Conservation (phyloP, 164 flowering plant species). For the Vitis rupestris region DNA sequence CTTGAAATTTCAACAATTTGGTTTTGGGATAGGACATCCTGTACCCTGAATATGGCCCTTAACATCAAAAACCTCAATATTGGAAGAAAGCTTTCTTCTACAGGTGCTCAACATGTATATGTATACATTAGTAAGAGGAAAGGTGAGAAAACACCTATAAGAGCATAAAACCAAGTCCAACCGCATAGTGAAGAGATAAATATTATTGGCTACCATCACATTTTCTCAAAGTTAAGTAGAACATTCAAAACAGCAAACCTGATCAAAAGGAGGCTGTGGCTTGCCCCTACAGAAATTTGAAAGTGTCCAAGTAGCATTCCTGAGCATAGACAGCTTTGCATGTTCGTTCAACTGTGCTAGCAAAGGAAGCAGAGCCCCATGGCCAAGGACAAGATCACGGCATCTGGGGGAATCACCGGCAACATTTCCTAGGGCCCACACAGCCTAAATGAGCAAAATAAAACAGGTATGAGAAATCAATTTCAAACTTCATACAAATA, state of each 20-base stretch:
- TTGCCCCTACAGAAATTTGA: constrained; percentile 58
- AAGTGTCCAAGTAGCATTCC: constrained; percentile 59
- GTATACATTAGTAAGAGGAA: too few relatives aligned
- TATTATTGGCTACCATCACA: too few relatives aligned
- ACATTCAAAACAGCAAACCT: constrained; percentile 23
- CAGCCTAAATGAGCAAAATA: constrained; percentile 31
- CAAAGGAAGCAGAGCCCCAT: constrained; percentile 47
- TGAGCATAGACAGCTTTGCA: constrained; percentile 49
- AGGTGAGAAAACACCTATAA: too few relatives aligned
- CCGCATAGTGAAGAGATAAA: too few relatives aligned
- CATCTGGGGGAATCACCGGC: constrained; percentile 61
- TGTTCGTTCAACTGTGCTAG: constrained; percentile 44
- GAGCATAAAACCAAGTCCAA: too few relatives aligned
- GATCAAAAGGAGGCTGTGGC: constrained; percentile 57
- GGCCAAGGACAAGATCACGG: constrained; percentile 51
- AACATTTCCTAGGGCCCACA: constrained; percentile 63
- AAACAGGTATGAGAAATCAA: background rate
- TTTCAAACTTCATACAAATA: too few relatives aligned
- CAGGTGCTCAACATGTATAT: too few relatives aligned
- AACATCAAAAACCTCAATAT: too few relatives aligned
- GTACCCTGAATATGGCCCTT: too few relatives aligned
- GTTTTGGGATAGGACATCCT: too few relatives aligned
- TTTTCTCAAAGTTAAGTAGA: background rate
- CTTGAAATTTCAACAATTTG: too few relatives aligned
- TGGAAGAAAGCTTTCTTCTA: too few relatives aligned